These are phyloP conservation scores for Bisporella sp. DNA, from an alignment of 2,329 filamentous ascomycete genomes.

Conservation along the genomic window DNA sequence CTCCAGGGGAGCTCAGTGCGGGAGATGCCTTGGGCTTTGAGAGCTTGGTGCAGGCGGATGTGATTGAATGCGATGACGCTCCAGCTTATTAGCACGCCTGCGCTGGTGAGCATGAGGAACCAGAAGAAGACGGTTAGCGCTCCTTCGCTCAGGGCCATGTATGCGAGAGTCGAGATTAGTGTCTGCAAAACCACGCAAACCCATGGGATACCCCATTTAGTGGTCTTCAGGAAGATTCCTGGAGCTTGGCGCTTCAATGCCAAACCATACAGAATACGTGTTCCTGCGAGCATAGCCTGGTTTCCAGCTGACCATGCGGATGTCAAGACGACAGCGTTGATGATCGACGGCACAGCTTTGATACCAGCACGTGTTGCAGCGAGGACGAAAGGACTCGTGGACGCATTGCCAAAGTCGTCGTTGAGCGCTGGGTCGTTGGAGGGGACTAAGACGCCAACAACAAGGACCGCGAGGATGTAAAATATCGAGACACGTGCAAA, in stretches of 20 bases:
- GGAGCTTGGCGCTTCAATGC: slow-evolving; percentile 49
- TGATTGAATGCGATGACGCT: slow-evolving; percentile 52
- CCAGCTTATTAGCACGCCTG: slow-evolving; percentile 59
- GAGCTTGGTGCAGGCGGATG: slow-evolving; percentile 46
- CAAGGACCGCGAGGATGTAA: slow-evolving; percentile 39
- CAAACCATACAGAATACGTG: slow-evolving; percentile 51
- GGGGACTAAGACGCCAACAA: slow-evolving; percentile 49
- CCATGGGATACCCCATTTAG: slow-evolving; percentile 48
- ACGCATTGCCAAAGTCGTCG: slow-evolving; percentile 38
- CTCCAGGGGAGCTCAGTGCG: slow-evolving; percentile 49
- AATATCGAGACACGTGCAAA: slow-evolving; percentile 50
- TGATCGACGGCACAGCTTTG: slow-evolving; percentile 58
- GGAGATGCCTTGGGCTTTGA: slow-evolving; percentile 48
- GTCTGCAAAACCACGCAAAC: slow-evolving; percentile 47
- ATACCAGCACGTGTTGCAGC: slow-evolving; percentile 63
- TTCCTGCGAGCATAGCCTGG: slow-evolving; percentile 53
- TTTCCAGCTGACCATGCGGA: slow-evolving; percentile 66
- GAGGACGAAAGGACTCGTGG: slow-evolving; percentile 60
- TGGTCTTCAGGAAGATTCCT: slow-evolving; percentile 44
- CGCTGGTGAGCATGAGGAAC: slow-evolving; percentile 54
- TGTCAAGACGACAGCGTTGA: slow-evolving; percentile 71
- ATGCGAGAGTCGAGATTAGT: slow-evolving; percentile 56
- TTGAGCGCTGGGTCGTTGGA: slow-evolving; percentile 43
- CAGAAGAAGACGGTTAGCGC: slow-evolving; percentile 58
- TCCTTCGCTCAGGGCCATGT: slow-evolving; percentile 55